A percentile compares a stretch with the other conserved stretches of the same genome.
Conservation (phyloP, 2,329 filamentous ascomycete genomes). For the Colletotrichum abscissum region DNA sequence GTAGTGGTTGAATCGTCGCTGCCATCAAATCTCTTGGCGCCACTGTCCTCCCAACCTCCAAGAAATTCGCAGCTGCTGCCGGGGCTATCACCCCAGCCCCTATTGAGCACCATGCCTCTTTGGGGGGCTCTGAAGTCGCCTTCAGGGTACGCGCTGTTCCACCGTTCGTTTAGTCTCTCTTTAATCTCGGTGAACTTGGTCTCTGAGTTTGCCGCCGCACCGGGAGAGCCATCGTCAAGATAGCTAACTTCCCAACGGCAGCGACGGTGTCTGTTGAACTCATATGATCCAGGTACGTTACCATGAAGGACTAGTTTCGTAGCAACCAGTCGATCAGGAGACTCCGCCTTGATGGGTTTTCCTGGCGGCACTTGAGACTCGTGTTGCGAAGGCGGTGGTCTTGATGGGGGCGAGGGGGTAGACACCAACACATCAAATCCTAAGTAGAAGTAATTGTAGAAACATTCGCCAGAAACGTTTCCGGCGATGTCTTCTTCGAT, state of each 20-base stretch:
- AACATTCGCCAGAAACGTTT: slow-evolving; percentile 77
- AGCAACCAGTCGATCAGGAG: slow-evolving; percentile 78
- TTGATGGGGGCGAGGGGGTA: slow-evolving; percentile 73
- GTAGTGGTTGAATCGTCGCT: slow-evolving; percentile 77
- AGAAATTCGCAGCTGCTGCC: slow-evolving; percentile 89
- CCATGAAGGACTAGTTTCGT: slow-evolving; percentile 95
- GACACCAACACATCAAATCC: slow-evolving; percentile 96
- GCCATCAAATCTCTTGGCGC: slow-evolving; percentile 64
- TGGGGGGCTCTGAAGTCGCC: slow-evolving; percentile 63
- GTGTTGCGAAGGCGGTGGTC: slow-evolving; percentile 64
- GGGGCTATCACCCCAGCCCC: slow-evolving; percentile 91
- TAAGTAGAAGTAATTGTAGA: slow-evolving; percentile 97
- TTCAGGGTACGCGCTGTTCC: slow-evolving; percentile 74
- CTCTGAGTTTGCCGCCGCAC: slow-evolving; percentile 75
- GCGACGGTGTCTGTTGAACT: slow-evolving; percentile 93
- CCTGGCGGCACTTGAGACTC: slow-evolving; percentile 40
- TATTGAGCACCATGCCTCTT: slow-evolving; percentile 87
- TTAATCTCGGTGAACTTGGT: slow-evolving; percentile 82
- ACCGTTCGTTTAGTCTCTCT: slow-evolving; percentile 72
- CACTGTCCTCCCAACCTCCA: slow-evolving; percentile 86
- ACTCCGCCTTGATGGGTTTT: slow-evolving; percentile 52
- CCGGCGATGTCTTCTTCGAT: slow-evolving; percentile 66
- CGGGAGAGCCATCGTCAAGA: slow-evolving; percentile 56
- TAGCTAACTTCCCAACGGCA: slow-evolving; percentile 86
- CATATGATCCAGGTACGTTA: slow-evolving; percentile 95